Base-by-base conservation (phyloP, 441 rosid species). In the Gossypium trilobum region DNA sequence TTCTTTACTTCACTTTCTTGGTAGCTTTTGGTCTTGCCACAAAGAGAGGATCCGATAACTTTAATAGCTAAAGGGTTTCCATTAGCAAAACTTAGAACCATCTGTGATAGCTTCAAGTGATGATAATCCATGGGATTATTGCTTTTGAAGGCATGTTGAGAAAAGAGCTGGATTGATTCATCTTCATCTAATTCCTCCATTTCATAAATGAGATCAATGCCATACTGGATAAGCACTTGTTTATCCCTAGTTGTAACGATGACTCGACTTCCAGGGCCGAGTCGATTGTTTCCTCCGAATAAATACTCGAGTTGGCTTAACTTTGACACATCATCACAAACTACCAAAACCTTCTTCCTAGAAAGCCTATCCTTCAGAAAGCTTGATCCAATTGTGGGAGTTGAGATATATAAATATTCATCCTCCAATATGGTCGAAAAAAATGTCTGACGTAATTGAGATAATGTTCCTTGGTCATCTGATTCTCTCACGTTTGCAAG, bases 91-190 rank as follows among this genome's bases (percentile, higher is more conserved):
- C 1, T 2, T 1, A 76, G 3, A 1, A 75, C 27, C 2, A n/a
- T 22, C 2, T 52, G 7, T 52, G 57, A 1, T 20, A 56, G 10
- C 29, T 20, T 1, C 14, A 2, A 22, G 5, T 20, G 27, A 22
- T 20, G 31, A 29, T 3, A 10, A 3, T 5, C 0, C 0, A 14
- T 10, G 5, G 60, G 60, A 51, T 69, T 33, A 2, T 64, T 22
- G 0, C 29, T 2, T 42, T 75, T 59, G 46, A 75, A 79, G 0
- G 83, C 82, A 50, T 23, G 60, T 16, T 11, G 42, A 57, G 78
- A 2, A 55, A 82, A 78, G 3, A 80, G 75, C 31, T 78, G 67
- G 6, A 61, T 22, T 63, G 85, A 68, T 14, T 82, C 82, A 19
- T 63, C 10, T 1, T 51, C 51, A 23, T 16, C 17, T 59, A 78